These are phyloP conservation scores for Sclerotinia sclerotiorum DNA, from an alignment of 2,329 filamentous ascomycete genomes.

Conservation along the genomic window DNA sequence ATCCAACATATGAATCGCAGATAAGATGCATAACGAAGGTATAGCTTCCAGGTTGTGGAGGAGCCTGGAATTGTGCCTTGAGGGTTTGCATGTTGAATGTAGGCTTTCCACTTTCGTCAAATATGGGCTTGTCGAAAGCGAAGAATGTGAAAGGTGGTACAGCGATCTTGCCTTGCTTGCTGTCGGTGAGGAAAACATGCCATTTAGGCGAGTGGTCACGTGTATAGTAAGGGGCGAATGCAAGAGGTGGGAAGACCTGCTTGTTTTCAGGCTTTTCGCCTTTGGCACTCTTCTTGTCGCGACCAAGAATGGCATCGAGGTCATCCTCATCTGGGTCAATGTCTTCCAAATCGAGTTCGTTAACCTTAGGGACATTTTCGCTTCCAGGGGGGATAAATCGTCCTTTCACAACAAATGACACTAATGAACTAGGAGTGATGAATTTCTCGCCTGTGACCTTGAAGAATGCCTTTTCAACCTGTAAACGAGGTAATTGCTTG, in stretches of 20 bases:
- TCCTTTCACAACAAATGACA: slow-evolving; percentile 92
- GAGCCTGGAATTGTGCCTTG: slow-evolving; percentile 95
- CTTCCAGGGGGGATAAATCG: slow-evolving; percentile 88
- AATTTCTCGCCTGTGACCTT: slow-evolving; percentile 94
- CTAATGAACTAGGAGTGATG: slow-evolving; percentile 88
- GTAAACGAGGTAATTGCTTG: slow-evolving; percentile 77
- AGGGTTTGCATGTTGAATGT: slow-evolving; percentile 95
- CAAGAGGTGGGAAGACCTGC: slow-evolving; percentile 76
- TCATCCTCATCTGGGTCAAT: slow-evolving; percentile 92
- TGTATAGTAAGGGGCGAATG: slow-evolving; percentile 85
- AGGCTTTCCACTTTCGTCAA: slow-evolving; percentile 75
- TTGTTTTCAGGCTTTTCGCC: slow-evolving; percentile 61
- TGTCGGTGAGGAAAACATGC: slow-evolving; percentile 93
- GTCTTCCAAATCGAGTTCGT: slow-evolving; percentile 81
- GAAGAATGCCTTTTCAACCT: slow-evolving; percentile 93
- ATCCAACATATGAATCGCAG: slow-evolving; percentile 92
- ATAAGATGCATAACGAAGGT: slow-evolving; percentile 92
- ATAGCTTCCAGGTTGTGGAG: slow-evolving; percentile 88
- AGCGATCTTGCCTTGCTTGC: slow-evolving; percentile 91
- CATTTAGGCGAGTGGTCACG: slow-evolving; percentile 87
- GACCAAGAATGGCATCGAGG: slow-evolving; percentile 77
- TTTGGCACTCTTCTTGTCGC: slow-evolving; percentile 66
- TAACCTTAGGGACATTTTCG: slow-evolving; percentile 69
- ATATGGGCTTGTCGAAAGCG: slow-evolving; percentile 85
- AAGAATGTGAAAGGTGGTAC: slow-evolving; percentile 96